Conservation (phyloP, 257 asterid genomes). For the Salvia hispanica region DNA sequence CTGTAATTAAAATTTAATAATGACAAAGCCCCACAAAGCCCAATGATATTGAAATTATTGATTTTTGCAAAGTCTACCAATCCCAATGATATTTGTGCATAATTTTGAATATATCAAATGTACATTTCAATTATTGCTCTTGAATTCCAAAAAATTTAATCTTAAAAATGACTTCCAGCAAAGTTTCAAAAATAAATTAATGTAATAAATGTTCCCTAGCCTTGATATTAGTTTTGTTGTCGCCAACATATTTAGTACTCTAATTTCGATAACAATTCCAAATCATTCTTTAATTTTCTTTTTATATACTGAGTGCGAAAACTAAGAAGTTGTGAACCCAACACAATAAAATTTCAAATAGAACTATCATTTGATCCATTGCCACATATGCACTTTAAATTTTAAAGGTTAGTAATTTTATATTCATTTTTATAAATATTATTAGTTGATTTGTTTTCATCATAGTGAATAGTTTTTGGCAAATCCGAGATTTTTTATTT, state of each 20-base stretch:
- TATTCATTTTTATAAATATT: too few relatives aligned
- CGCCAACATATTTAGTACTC: neutral
- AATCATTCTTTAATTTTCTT: too few relatives aligned
- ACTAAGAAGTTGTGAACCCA: too few relatives aligned
- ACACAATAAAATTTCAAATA: too few relatives aligned
- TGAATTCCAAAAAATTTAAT: neutral
- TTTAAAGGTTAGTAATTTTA: too few relatives aligned
- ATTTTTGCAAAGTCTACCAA: constrained; percentile 33
- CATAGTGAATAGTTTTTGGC: too few relatives aligned
- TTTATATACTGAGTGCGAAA: too few relatives aligned
- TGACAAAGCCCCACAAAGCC: constrained; percentile 39
- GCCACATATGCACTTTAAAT: too few relatives aligned
- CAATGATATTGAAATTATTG: constrained; percentile 45
- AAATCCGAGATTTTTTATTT: too few relatives aligned
- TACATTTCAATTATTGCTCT: constrained; percentile 28
- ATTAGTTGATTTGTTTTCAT: too few relatives aligned
- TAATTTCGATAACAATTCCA: neutral
- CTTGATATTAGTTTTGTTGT: neutral
- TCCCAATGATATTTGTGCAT: constrained; percentile 36
- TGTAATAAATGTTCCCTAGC: neutral
- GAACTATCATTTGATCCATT: too few relatives aligned
- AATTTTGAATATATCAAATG: constrained; percentile 4
- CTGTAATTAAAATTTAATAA: constrained; percentile 13
- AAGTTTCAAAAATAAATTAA: constrained; percentile 10
- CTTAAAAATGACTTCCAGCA: neutral